A percentile compares a stretch with the other conserved stretches of the same genome.
These are phyloP conservation scores for Xylaria hypoxylon DNA, from an alignment of 2,329 filamentous ascomycete species.

Conservation along the genomic window DNA sequence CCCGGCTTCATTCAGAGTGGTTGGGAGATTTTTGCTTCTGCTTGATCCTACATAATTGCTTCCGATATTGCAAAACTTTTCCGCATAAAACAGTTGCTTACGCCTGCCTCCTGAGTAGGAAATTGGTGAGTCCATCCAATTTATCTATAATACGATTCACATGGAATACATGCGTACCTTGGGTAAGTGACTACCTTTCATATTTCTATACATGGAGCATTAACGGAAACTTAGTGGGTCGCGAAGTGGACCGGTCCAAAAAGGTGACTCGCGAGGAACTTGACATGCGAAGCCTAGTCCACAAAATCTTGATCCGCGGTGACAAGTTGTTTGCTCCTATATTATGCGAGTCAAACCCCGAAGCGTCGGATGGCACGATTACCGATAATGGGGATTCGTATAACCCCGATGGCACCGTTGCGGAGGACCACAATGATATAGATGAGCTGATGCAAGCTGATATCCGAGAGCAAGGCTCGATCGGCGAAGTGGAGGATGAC, in stretches of 20 bases:
- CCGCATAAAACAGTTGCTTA: neutral
- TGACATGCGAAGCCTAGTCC: conserved; percentile 24
- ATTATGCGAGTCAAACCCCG: conserved; percentile 11
- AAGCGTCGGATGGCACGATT: neutral
- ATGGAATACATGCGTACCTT: conserved; percentile 44
- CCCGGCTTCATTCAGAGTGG: neutral
- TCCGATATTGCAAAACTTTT: neutral
- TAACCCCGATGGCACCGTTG: neutral
- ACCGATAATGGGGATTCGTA: neutral
- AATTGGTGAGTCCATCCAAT: conserved; percentile 32
- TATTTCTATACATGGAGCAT: neutral
- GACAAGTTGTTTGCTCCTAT: conserved; percentile 39
- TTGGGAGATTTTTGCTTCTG: neutral
- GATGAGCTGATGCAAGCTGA: conserved; percentile 36
- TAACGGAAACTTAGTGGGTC: conserved; percentile 41
- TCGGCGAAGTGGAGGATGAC: neutral
- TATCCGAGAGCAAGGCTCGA: conserved; percentile 30
- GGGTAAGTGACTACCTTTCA: conserved; percentile 33
- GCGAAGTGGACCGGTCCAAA: conserved; percentile 21
- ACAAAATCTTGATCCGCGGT: conserved; percentile 25
- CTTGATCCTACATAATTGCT: neutral
- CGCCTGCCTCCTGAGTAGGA: conserved; percentile 8
- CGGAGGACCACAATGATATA: neutral
- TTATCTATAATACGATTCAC: conserved; percentile 32
- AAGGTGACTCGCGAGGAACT: conserved; percentile 35